A percentile compares a stretch with the other conserved stretches of the same genome.
Conservation (phyloP, 345 rosid species). For the Gossypium turneri region DNA sequence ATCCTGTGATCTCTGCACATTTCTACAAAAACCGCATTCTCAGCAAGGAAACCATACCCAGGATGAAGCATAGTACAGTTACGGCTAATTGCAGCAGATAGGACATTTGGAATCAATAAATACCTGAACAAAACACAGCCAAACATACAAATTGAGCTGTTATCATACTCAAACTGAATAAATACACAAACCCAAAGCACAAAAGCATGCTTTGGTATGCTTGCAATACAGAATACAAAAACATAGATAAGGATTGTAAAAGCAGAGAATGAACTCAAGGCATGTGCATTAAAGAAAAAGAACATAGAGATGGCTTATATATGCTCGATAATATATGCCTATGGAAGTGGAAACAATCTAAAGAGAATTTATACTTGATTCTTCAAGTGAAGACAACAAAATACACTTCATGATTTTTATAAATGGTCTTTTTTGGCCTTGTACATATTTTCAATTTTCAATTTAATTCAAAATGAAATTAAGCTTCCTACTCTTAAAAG, state of each 20-base stretch:
- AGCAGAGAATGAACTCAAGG: neutral
- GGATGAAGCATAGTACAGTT: constrained; percentile 97
- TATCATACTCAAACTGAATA: neutral
- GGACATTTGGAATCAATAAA: constrained; percentile 75
- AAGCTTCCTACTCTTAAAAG: neutral
- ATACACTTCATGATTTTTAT: too few relatives aligned
- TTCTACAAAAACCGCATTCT: constrained; percentile 91
- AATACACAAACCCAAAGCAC: neutral
- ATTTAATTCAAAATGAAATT: neutral
- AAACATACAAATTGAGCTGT: neutral
- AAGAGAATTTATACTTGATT: neutral
- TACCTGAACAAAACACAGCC: constrained; percentile 43
- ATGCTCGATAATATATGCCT: neutral
- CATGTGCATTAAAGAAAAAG: neutral
- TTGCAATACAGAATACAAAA: neutral
- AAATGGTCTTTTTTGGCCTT: too few relatives aligned
- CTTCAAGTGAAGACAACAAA: neutral
- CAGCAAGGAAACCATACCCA: constrained; percentile 98
- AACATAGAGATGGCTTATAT: neutral
- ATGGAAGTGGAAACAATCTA: neutral
- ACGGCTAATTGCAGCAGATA: constrained; percentile 88
- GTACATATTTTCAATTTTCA: too few relatives aligned
- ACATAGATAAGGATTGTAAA: neutral
- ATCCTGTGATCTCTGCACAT: constrained; percentile 93
- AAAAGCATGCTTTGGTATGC: neutral